Conservation (phyloP, 2,329 filamentous ascomycete genomes). For the Colletotrichum ledebouriae region DNA sequence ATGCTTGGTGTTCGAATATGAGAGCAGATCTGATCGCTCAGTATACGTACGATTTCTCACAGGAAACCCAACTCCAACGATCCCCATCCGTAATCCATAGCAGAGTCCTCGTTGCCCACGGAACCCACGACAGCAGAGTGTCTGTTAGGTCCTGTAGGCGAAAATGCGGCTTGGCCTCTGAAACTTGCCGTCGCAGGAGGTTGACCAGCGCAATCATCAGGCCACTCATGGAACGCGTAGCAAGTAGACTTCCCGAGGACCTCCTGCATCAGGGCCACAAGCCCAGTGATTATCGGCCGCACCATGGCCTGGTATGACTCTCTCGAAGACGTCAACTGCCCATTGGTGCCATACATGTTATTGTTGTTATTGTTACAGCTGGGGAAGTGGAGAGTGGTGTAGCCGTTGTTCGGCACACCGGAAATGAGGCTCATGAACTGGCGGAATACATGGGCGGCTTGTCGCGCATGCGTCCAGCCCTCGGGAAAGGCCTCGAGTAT, state of each 20-base stretch:
- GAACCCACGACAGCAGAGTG: slow-evolving; percentile 28
- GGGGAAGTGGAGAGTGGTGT: slow-evolving; percentile 42
- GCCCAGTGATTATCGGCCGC: slow-evolving; percentile 42
- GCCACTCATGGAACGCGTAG: slow-evolving; percentile 44
- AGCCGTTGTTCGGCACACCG: slow-evolving; percentile 42
- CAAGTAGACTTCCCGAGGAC: slow-evolving; percentile 52
- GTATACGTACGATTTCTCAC: slow-evolving; percentile 5
- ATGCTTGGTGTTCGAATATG: slow-evolving; percentile 4
- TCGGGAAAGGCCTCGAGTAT: slow-evolving; percentile 56
- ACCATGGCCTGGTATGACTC: slow-evolving; percentile 44
- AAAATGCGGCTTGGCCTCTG: slow-evolving; percentile 31
- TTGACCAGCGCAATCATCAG: slow-evolving; percentile 37
- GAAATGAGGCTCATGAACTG: slow-evolving; percentile 48
- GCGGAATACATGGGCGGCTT: slow-evolving; percentile 52
- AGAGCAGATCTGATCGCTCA: not conserved
- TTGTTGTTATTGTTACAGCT: slow-evolving; percentile 4
- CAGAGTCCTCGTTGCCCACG: slow-evolving; percentile 22
- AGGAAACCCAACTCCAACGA: slow-evolving; percentile 42
- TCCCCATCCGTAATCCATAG: slow-evolving; percentile 40
- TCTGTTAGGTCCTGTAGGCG: slow-evolving; percentile 36
- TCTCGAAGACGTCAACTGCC: slow-evolving; percentile 34
- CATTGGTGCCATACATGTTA: slow-evolving; percentile 27
- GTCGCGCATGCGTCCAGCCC: slow-evolving; percentile 52
- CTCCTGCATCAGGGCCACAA: slow-evolving; percentile 50
- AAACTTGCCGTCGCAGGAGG: slow-evolving; percentile 20